These are phyloP conservation scores for Phytophthora pinifolia DNA, from an alignment of 352 stramenopile species.

Conservation along the genomic window DNA sequence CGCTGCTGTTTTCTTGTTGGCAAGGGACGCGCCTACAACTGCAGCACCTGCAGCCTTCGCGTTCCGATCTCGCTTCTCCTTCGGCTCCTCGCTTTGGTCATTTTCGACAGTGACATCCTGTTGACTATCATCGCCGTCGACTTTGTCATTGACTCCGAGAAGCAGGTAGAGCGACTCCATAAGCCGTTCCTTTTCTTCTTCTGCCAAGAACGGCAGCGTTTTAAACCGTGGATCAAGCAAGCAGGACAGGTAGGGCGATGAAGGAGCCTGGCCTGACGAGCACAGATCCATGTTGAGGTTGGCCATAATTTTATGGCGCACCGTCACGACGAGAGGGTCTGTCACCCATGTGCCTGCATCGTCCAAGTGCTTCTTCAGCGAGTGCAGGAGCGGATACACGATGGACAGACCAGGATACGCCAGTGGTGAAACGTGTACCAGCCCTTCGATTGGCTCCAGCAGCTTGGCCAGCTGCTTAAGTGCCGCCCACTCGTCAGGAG, in stretches of 20 bases:
- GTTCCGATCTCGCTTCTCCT: slow-evolving; percentile 19
- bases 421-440: slow-evolving; percentile 64
- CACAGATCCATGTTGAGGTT: slow-evolving; percentile 59
- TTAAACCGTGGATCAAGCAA: slow-evolving; percentile 79
- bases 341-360: slow-evolving; percentile 64
- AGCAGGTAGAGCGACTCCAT: slow-evolving; percentile 56
- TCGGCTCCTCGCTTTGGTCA: slow-evolving; percentile 26
- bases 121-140: slow-evolving; percentile 25
- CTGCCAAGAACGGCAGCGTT: slow-evolving; percentile 61
- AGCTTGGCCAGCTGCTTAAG: slow-evolving; percentile 69
- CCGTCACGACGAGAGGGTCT: slow-evolving; percentile 56
- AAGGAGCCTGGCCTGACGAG: slow-evolving; percentile 40
- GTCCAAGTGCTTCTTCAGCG: slow-evolving; percentile 68
- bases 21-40: slow-evolving; percentile 2
- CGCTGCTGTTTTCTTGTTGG: slow-evolving; percentile 28
- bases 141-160: slow-evolving; percentile 43
- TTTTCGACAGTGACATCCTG: slow-evolving; percentile 10
- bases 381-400: slow-evolving; percentile 66
- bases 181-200: slow-evolving; percentile 51
- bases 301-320: slow-evolving; percentile 58
- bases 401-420: slow-evolving; percentile 76
- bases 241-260: slow-evolving; percentile 68
- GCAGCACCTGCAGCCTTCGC: slow-evolving; percentile 18
- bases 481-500: slow-evolving; percentile 61
- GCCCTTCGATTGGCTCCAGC: slow-evolving; percentile 62